Base-by-base conservation (phyloP, 306 rosid species). In the Corylus avellana region DNA sequence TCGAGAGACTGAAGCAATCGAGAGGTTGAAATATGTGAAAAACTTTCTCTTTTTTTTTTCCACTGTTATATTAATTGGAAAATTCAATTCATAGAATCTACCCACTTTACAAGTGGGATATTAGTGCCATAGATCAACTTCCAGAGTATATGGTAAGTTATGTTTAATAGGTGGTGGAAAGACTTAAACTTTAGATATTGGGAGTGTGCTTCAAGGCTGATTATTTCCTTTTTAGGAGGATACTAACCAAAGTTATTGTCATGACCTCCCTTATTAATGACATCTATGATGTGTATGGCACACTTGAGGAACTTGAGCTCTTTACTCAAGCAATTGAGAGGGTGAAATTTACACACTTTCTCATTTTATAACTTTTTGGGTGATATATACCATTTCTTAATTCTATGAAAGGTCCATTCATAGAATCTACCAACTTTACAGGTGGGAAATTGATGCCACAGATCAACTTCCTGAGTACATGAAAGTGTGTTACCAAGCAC, bases 211-310 rank as follows among this genome's bases (percentile, higher is more conserved):
- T 78, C 48, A 86, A 85, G 72, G 81, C 86, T 13, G 37, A 79
- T 7, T 79, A 84, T 44, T 77, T 68, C 4, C 12, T 63, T 6
- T 88, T 35, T 5, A 83, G 96, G 66, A 75, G n/a, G 17, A 71
- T 86, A 0, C 0, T 81, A 48, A 71, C 64, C 8, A 86, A 86
- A 63, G 27, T 64, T 0, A 35, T 62, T 2, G 76, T 67, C 5
- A 35, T 79, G 13, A 11, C 51, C 32, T 64, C 90, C 4, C 44
- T 79, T 0, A n/a, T 91, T 44, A 89, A 89, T 75, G 91, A 87
- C 58, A 76, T 76, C 10, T 91, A 89, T 53, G 96, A 89, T 39
- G 84, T 69, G 3, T 86, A 77, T 70, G 93, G 91, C 8, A 84
- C 90, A 17, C 16, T 84, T 10, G 89, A 88, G n/a, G 96, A 91